Percentiles rank a stretch among this genome's conserved stretches.
Evolutionary conservation across 169 alveolate genomes (phyloP).

Genomic region (Cryptosporidium tyzzeri): DNA sequence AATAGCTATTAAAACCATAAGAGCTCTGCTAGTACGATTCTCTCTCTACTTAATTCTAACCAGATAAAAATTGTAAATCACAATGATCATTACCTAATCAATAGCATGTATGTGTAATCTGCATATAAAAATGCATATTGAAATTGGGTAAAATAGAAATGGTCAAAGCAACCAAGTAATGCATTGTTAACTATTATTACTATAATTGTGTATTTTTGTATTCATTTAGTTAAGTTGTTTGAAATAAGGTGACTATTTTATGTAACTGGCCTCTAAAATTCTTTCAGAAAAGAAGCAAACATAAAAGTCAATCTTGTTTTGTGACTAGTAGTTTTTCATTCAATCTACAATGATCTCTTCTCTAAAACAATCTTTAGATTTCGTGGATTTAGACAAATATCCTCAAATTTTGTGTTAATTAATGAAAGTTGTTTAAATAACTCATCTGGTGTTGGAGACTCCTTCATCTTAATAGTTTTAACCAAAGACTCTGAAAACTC

Average conservation of each 20-base stretch:
- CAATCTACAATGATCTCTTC: constrained; percentile 76
- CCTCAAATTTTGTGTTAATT: constrained; percentile 89
- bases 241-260: neutral
- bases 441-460: constrained; percentile 94
- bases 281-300: neutral
- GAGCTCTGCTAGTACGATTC: neutral
- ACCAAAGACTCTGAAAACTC: constrained; percentile 90
- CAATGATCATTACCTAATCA: neutral
- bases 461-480: constrained; percentile 94
- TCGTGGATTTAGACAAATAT: constrained; percentile 89
- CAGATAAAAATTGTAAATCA: too few relatives aligned
- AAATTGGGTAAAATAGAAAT: neutral
- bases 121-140: neutral
- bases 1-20: neutral
- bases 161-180: neutral
- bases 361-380: constrained; percentile 91
- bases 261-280: neutral
- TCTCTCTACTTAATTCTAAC: neutral
- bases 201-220: too few relatives aligned
- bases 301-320: neutral
- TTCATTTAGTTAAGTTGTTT: neutral
- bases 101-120: too few relatives aligned
- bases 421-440: constrained; percentile 89
- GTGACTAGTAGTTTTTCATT: neutral
- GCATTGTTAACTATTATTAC: neutral